Evolutionary conservation across 768 basidiomycete genomes (phyloP).

Genomic region (Wakefieldia striispora): DNA sequence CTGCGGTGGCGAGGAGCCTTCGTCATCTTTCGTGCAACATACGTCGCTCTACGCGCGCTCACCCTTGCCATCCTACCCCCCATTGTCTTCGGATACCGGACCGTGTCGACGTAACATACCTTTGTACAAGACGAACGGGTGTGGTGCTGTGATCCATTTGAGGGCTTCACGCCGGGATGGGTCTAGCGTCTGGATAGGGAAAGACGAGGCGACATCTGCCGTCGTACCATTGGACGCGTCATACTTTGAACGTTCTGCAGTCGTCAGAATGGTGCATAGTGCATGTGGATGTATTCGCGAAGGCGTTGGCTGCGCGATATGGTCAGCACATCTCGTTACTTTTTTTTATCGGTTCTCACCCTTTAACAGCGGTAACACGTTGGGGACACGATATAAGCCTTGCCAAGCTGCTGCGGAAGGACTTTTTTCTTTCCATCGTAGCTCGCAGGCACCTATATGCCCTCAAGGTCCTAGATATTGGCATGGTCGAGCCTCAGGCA

Average conservation of each 20-base stretch:
- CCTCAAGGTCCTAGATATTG: slow-evolving; percentile 46
- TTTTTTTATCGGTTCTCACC: slow-evolving; percentile 9
- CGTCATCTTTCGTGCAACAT: slow-evolving; percentile 6
- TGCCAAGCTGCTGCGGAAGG: slow-evolving; percentile 56
- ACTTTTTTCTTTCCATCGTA: slow-evolving; percentile 30
- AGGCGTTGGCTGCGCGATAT: slow-evolving; percentile 63
- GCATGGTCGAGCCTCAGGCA: slow-evolving; percentile 28
- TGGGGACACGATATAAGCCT: slow-evolving; percentile 61
- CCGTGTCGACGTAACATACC: slow-evolving; percentile 6
- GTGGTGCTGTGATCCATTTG: slow-evolving; percentile 60
- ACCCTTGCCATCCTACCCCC: slow-evolving; percentile 35
- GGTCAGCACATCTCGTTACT: slow-evolving; percentile 34
- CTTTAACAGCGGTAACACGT: slow-evolving; percentile 55
- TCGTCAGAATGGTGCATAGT: slow-evolving; percentile 50
- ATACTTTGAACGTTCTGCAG: slow-evolving; percentile 54
- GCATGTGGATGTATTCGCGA: slow-evolving; percentile 67
- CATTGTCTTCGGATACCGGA: slow-evolving; percentile 21
- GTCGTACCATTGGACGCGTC: slow-evolving; percentile 55
- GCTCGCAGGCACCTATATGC: slow-evolving; percentile 23
- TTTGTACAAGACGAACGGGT: slow-evolving; percentile 46
- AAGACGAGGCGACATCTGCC: slow-evolving; percentile 45
- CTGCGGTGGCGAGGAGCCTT: slow-evolving; percentile 38
- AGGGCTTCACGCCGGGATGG: slow-evolving; percentile 51
- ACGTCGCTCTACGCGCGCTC: slow-evolving; percentile 32
- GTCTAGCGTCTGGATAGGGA: slow-evolving; percentile 58